phyloP scores from a whole-genome alignment of 768 basidiomycete species.

The Guyanaporus albipodus region DNA sequence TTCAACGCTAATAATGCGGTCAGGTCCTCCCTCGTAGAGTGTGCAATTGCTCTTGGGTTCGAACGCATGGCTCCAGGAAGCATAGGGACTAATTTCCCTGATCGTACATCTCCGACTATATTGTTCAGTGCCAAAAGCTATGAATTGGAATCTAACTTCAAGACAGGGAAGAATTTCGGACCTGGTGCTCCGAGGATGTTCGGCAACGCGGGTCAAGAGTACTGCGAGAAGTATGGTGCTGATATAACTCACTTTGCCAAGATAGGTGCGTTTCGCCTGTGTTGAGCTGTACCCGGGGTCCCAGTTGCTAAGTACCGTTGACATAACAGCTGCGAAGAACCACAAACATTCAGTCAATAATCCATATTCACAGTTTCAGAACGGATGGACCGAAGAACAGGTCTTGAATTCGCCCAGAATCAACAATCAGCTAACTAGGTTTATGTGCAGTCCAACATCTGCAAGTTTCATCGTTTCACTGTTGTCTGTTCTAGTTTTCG shows the following conservation, averaged over 20 bases:
- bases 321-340: constrained; percentile 68
- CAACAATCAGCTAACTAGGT: constrained; percentile 70
- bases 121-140: constrained; percentile 41
- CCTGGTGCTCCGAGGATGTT: constrained; percentile 74
- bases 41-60: constrained; percentile 80
- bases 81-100: constrained; percentile 61
- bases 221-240: constrained; percentile 71
- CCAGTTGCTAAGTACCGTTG: constrained; percentile 2
- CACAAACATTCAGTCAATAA: constrained; percentile 80
- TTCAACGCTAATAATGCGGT: constrained; percentile 70
- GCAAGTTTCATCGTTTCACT: constrained; percentile 35
- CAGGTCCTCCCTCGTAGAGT: constrained; percentile 65
- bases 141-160: constrained; percentile 46
- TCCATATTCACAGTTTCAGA: constrained; percentile 82
- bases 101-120: constrained; percentile 43
- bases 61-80: constrained; percentile 81
- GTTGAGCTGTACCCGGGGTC: not conserved
- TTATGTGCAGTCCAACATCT: constrained; percentile 86
- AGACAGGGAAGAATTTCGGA: constrained; percentile 57
- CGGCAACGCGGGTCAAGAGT: constrained; percentile 68
- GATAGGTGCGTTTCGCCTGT: constrained; percentile 50
- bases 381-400: constrained; percentile 72
- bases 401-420: constrained; percentile 64
- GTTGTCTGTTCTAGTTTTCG: not conserved
- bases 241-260: constrained; percentile 63